A percentile compares a stretch with the other conserved stretches of the same genome.
These are phyloP conservation scores for Cucurbitaria berberidis DNA, from an alignment of 2,329 filamentous ascomycete genomes.

Conservation along the genomic window DNA sequence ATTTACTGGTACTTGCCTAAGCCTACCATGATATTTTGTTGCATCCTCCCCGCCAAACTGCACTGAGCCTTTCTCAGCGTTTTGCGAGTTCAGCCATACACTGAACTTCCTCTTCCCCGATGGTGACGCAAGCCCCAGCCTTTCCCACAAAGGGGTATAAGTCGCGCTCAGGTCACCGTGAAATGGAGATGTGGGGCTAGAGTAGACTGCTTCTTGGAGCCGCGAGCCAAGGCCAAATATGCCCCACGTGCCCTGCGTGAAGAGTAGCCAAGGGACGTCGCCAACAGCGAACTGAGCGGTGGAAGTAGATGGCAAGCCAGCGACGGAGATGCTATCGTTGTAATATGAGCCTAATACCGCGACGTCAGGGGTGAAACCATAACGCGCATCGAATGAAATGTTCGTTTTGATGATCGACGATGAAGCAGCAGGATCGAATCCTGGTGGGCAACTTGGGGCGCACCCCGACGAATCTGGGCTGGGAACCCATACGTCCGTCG, in stretches of 20 bases:
- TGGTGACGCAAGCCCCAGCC: neutral
- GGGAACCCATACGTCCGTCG: slow-evolving; percentile 18
- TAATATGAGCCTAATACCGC: slow-evolving; percentile 18
- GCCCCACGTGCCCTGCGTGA: slow-evolving; percentile 11
- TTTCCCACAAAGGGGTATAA: slow-evolving; percentile 7
- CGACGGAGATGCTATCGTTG: slow-evolving; percentile 13
- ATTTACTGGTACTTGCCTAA: neutral
- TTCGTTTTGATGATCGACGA: neutral
- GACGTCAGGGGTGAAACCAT: slow-evolving; percentile 18
- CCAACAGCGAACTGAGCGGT: slow-evolving; percentile 11
- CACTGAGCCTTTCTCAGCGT: slow-evolving; percentile 6
- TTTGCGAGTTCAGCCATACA: slow-evolving; percentile 9
- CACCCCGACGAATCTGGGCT: slow-evolving; percentile 14
- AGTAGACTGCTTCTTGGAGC: neutral
- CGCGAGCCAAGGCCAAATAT: slow-evolving; percentile 16
- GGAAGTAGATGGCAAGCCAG: neutral
- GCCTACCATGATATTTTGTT: neutral
- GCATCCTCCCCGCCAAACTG: slow-evolving; percentile 6
- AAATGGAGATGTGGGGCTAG: neutral
- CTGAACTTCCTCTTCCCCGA: slow-evolving; percentile 6
- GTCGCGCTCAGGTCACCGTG: neutral
- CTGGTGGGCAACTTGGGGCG: slow-evolving; percentile 10
- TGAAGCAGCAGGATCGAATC: neutral
- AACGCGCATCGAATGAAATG: slow-evolving; percentile 16
- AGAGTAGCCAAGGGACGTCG: slow-evolving; percentile 7